Evolutionary conservation across 1,284 basidiomycete species (phyloP).

Genomic region (Boletus smithii): DNA sequence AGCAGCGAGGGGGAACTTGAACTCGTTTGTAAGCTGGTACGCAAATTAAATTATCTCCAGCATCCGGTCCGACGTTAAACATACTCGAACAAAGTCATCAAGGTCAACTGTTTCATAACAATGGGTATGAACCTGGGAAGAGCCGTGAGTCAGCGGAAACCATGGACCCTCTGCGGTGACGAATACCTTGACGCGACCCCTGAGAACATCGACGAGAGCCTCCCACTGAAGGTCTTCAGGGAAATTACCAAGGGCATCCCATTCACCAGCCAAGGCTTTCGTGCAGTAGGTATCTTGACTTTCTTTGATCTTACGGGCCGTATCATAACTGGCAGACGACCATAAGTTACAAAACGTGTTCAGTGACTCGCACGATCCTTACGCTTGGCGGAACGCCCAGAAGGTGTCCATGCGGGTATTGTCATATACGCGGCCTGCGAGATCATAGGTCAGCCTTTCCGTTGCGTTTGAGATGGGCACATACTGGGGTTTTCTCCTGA

Average conservation of each 20-base stretch:
- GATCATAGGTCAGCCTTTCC: background rate
- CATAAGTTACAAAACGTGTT: slow-evolving; percentile 3
- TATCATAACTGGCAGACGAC: slow-evolving; percentile 51
- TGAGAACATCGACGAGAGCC: slow-evolving; percentile 80
- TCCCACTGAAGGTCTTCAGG: slow-evolving; percentile 84
- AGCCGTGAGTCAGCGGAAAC: background rate
- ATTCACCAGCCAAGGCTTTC: slow-evolving; percentile 55
- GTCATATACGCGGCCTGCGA: slow-evolving; percentile 28
- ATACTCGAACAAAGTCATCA: slow-evolving; percentile 69
- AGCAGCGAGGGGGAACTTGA: slow-evolving; percentile 69
- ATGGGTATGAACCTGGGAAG: slow-evolving; percentile 66
- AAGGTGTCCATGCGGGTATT: slow-evolving; percentile 49
- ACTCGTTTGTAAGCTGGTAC: slow-evolving; percentile 71
- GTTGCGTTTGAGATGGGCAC: background rate
- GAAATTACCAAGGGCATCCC: slow-evolving; percentile 60
- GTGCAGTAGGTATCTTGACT: slow-evolving; percentile 72
- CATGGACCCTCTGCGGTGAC: background rate
- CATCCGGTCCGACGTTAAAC: slow-evolving; percentile 24
- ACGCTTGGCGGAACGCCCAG: slow-evolving; percentile 54
- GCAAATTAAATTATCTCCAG: slow-evolving; percentile 8
- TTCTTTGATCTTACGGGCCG: slow-evolving; percentile 70
- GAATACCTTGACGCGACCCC: slow-evolving; percentile 68
- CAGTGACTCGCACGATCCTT: slow-evolving; percentile 9
- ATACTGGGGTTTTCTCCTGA: slow-evolving; percentile 31
- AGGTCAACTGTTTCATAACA: slow-evolving; percentile 81